phyloP scores from a whole-genome alignment of 1,284 basidiomycete genomes.

The Cutaneotrichosporon sp. region DNA sequence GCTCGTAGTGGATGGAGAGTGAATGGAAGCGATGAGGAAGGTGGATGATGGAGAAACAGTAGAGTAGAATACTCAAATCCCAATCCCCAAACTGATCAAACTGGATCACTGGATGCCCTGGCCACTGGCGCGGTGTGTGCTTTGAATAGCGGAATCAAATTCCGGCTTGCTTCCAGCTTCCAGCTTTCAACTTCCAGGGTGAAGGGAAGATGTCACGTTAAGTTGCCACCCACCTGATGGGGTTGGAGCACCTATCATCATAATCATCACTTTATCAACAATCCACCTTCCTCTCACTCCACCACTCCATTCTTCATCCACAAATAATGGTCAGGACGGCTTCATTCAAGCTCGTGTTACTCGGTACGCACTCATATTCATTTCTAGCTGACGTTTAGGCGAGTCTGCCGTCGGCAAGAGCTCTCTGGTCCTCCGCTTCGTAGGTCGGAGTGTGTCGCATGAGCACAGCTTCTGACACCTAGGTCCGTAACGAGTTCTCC shows the following conservation, averaged over 20 bases:
- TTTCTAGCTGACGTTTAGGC: constrained; percentile 57
- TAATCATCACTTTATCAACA: not conserved
- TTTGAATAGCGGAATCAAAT: not conserved
- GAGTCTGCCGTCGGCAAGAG: constrained; percentile 98
- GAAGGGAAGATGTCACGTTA: not conserved
- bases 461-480: constrained; percentile 2
- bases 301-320: not conserved
- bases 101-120: too few species aligned
- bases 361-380: constrained; percentile 60
- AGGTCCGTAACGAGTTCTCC: constrained; percentile 84
- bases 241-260: not conserved
- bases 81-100: too few species aligned
- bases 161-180: too few species aligned
- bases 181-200: too few species aligned
- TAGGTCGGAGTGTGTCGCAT: constrained; percentile 54
- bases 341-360: constrained; percentile 74
- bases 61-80: not conserved
- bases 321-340: constrained; percentile 44
- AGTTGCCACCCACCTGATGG: not conserved
- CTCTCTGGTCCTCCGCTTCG: constrained; percentile 89
- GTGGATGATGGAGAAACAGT: not conserved
- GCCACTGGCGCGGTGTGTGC: too few species aligned
- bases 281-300: not conserved
- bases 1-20: not conserved
- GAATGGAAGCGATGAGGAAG: not conserved